Conservation (phyloP, 768 basidiomycete species). For the Kondoa malvinella region DNA sequence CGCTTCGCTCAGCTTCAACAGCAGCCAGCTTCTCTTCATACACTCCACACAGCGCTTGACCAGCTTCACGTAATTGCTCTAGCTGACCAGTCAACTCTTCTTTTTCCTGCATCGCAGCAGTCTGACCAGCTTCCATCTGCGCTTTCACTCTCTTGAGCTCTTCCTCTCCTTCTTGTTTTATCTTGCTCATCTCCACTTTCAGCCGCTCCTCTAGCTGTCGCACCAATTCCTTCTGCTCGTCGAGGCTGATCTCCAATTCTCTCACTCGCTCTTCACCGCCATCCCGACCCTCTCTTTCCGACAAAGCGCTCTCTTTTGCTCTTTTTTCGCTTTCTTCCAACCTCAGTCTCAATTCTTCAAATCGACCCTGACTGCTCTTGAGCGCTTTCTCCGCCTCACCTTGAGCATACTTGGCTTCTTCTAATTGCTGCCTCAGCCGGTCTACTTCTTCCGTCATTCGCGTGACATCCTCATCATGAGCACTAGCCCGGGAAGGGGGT, state of each 20-base stretch:
- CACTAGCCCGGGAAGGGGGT: conserved; percentile 11
- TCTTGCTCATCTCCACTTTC: conserved; percentile 36
- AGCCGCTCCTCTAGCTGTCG: conserved; percentile 42
- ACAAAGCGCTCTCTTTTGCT: conserved; percentile 21
- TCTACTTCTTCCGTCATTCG: conserved; percentile 5
- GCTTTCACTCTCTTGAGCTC: conserved; percentile 10
- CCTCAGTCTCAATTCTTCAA: conserved; percentile 8
- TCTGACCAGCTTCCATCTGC: conserved; percentile 33
- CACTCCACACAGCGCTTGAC: conserved; percentile 81
- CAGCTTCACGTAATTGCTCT: conserved; percentile 69
- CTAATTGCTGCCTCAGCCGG: background rate
- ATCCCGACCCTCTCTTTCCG: too few species aligned
- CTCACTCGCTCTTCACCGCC: conserved; percentile 34
- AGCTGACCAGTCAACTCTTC: conserved; percentile 54
- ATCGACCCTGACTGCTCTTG: conserved; percentile 4
- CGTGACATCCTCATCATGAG: background rate
- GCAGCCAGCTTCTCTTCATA: conserved; percentile 74
- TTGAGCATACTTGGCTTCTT: conserved; percentile 15
- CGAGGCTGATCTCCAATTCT: conserved; percentile 26
- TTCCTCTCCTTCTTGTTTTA: background rate
- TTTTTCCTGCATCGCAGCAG: conserved; percentile 44
- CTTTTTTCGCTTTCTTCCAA: conserved; percentile 15
- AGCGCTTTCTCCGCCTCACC: conserved; percentile 13
- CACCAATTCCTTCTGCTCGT: conserved; percentile 36
- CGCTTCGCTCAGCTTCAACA: conserved; percentile 41